Evolutionary conservation across 345 rosid species (phyloP), one percentile per base, ranked within the genome.

Genomic region (Populus pruinosa): DNA sequence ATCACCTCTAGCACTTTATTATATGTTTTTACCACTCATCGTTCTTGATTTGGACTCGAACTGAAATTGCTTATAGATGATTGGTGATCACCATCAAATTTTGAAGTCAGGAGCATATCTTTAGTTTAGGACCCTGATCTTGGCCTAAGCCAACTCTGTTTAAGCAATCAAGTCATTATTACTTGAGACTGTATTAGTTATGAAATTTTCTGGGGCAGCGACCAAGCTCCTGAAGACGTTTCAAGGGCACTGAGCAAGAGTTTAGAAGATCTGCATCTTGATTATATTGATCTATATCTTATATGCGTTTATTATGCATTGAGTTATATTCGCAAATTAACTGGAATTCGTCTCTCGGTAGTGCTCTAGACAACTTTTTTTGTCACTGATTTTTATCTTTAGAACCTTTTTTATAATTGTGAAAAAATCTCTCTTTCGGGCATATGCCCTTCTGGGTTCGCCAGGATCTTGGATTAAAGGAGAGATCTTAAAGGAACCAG

Each of bases 401-500:
- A 3, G 2, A 17, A 18, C 21, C 25, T 36, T 44, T 68, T 64
- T 14, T 41, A 41, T 3, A 41, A 12, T 41, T 41, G 43, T 69
- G 50, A 16, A 16, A 2, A 29, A 47, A 68, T 43, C 25, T 43
- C 31, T 18, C 71, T 62, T 50, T 63, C 85, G 86, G 89, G 93
- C 89, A 25, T 86, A 86, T 79, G 82, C 93, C 27, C 90, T 91
- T 8, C 71, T 88, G 59, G 93, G 90, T 55, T 90, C 90, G 73
- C 89, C 91, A 65, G 90, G 91, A 2, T 78, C 89, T 5, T 90
- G 88, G 89, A 53, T 90, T 41, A 90, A 88, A 70, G 89, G 88
- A 44, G 93, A 90, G 72, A 78, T 86, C 53, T 63, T 88, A 77
- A 84, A 84, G 77, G 90, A 90, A 63, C 85, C 89, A 2, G 70